These are phyloP conservation scores for Linnemannia hyalina DNA, from an alignment of 192 early-diverging fungal genomes.

Conservation along the genomic window DNA sequence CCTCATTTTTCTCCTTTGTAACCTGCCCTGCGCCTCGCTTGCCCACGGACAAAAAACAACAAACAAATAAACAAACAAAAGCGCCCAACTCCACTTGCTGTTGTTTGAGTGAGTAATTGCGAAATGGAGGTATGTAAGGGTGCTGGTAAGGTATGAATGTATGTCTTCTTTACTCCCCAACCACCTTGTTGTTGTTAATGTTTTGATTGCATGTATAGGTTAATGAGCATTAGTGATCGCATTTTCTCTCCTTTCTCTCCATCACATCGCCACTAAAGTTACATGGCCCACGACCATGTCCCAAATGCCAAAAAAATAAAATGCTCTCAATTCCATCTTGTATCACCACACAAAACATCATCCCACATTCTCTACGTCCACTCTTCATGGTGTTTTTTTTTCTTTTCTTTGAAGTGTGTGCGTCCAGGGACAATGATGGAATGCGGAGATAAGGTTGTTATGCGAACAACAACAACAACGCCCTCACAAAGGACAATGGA, in stretches of 20 bases:
- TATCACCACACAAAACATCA: constrained; percentile 14
- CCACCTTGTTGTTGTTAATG: no score
- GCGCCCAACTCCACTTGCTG: neutral
- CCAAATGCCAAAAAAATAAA: neutral
- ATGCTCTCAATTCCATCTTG: neutral
- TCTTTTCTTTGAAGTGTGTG: neutral
- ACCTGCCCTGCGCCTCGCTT: neutral
- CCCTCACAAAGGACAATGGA: neutral
- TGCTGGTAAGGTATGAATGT: neutral
- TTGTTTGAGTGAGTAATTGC: neutral
- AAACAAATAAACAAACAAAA: neutral
- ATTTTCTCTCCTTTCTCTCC: no score
- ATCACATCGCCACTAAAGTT: neutral
- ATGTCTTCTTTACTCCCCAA: no score
- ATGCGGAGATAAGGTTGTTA: constrained; percentile 33
- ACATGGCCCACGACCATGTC: neutral
- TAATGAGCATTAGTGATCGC: no score
- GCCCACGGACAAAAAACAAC: neutral
- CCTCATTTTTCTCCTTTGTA: neutral
- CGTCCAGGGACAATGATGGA: constrained; percentile 17
- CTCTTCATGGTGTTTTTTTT: neutral
- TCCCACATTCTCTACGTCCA: constrained; percentile 24
- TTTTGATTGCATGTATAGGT: no score
- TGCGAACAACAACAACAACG: neutral
- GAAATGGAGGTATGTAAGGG: neutral